These are phyloP conservation scores for Rhododendron simsii DNA, from an alignment of 148 eudicot species.

Conservation along the genomic window DNA sequence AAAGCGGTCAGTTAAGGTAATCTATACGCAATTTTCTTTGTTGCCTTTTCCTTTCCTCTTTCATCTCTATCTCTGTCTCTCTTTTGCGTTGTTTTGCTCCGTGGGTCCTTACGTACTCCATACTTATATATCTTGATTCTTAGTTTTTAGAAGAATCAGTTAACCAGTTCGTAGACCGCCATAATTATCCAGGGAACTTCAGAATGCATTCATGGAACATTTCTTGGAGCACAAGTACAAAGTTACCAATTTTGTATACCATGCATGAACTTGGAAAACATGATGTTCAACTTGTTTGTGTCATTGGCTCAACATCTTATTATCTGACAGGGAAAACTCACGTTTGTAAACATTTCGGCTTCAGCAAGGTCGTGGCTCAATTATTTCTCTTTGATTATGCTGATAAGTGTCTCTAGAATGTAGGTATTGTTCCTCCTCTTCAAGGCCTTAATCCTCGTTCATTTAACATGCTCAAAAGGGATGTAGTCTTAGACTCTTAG, in stretches of 20 bases:
- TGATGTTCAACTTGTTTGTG: background rate
- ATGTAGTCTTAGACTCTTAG: background rate
- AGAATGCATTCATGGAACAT: background rate
- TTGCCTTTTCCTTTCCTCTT: background rate
- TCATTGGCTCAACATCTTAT: background rate
- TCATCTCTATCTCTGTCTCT: background rate
- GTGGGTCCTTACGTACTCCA: background rate
- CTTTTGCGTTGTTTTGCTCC: background rate
- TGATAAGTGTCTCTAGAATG: background rate
- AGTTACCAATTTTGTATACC: background rate
- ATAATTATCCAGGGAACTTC: background rate
- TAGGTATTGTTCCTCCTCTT: background rate
- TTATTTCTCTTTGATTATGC: background rate
- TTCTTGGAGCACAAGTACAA: background rate
- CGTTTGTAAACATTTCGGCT: background rate
- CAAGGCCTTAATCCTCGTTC: no score
- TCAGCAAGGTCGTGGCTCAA: background rate
- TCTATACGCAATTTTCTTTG: background rate
- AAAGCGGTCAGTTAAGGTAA: slow-evolving; percentile 74
- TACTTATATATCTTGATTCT: background rate
- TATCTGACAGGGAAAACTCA: background rate
- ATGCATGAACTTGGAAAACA: background rate
- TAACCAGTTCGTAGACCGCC: background rate
- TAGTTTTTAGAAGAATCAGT: background rate
- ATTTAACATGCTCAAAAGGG: background rate